Base-by-base conservation (phyloP, 306 rosid species). In the Astragalus membranaceus region DNA sequence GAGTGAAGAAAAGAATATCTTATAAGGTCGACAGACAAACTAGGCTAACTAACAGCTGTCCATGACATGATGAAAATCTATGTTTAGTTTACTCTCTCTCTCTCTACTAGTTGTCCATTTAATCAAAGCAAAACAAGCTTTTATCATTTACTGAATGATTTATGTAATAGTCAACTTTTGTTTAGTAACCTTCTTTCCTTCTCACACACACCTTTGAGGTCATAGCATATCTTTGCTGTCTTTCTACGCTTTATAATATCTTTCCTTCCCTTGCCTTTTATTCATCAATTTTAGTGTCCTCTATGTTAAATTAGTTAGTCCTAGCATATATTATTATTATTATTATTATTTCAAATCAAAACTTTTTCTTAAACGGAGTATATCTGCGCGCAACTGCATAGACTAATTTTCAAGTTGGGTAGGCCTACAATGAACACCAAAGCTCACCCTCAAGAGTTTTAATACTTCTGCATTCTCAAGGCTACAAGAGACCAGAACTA, bases 1-100 rank as follows among this genome's bases (percentile, higher is more conserved):
- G 33, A 46, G 30, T n/a, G 9, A 11, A 41, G 32, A 80, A 33
- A 49, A 58, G 52, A 56, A 72, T 8, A 39, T 7, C 1, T 33
- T 14, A 33, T n/a, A 4, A 46, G 50, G 29, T 54, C 47, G 63
- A 72, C 62, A 62, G 44, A 1, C 55, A 4, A 44, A 33, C 41
- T 60, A 70, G 49, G 1, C 50, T 4, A 43, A 41, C 60, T 67
- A 73, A 50, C 82, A 78, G 82, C 85, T 80, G 80, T 80, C 69
- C 9, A 16, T 57, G 51, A 63, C 39, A 53, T 56, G 35, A 71
- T 60, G 64, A 70, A 20, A 56, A 69, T 63, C 53, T 63, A 52
- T 17, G 37, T 57, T 64, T 75, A 76, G 68, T 57, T 53, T 67
- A 57, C 17, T 29, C 26, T 9, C 23, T 29, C 26, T 9, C 23